Base-by-base conservation (phyloP, 768 basidiomycete species). In the Lactifluus subvellereus region DNA sequence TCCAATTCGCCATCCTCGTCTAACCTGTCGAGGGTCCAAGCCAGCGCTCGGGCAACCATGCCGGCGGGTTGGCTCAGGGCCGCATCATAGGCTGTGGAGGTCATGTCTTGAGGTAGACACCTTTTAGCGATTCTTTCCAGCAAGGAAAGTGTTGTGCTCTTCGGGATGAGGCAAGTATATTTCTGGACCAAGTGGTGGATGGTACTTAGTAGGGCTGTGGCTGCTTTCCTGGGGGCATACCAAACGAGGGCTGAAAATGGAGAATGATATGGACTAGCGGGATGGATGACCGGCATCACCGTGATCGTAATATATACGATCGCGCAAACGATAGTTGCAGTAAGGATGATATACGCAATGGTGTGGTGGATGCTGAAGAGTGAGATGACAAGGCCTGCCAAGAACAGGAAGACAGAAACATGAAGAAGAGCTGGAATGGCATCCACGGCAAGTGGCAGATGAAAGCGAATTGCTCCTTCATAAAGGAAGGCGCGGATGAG, bases 311-410 rank as follows among this genome's bases (percentile, higher is more conserved):
- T 11, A 33, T 65, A 65, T 20, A 52, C 20, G 2, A 47, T 1
- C 5, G 13, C 37, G 38, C 40, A 27, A 14, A 13, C 18, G 18
- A n/a, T 0, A n/a, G 48, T 51, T 9, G 40, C 47, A 3, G 60
- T 49, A 4, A 65, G 40, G 38, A 22, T 18, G 48, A 50, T 11
- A 40, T 32, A 53, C 18, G 60, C 63, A 16, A 65, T 37, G n/a
- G 49, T 51, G 43, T 55, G 54, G 6, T 65, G 60, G 27, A 62
- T 55, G 40, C 27, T 35, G 20, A 62, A 55, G 10, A 62, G 40
- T 35, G 60, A 65, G 42, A 65, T 40, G 54, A 62, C 59, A 8
- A 65, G 60, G n/a, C 63, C 63, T 9, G 54, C 42, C 16, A 61
- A 38, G 33, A 62, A 65, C 6, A 61, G 60, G 60, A 61, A 64